Base-by-base conservation (phyloP, 371 early-diverging fungal genomes). In the Umbelopsis sp. region DNA sequence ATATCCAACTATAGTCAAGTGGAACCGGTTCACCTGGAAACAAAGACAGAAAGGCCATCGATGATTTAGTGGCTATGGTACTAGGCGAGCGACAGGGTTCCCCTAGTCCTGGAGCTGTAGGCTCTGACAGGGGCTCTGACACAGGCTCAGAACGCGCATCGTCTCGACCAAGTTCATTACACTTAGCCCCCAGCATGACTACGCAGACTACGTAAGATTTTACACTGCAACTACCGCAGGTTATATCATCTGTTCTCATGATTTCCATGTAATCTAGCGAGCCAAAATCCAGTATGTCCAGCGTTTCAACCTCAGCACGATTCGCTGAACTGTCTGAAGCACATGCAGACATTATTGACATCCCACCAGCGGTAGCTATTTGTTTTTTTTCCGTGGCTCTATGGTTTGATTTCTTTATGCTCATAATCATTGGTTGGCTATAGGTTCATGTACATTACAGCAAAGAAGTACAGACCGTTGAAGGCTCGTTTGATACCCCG, bases 401-500 rank as follows among this genome's bases (percentile, higher is more conserved):
- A 44, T 14, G 20, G 35, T n/a, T 57, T 29, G 3, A 11, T 18
- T 38, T 20, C 20, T 29, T 63, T 16, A 12, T 45, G 32, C 29
- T 32, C 48, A 41, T 48, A 14, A 24, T 51, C 37, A 35, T 35
- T 25, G 41, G 38, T 25, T 41, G 41, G 41, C 12, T 41, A 16
- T 69, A 93, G 92, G 96, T 95, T 81, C 84, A 84, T 62, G 93
- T 96, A n/a, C 87, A 88, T 22, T 97, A 97, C 80, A 92, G 87
- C 77, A 96, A 96, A 77, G 96, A 94, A 70, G 89, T 91, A 18
- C 98, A 97, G 72, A 96, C 96, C 4, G 80, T 86, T 1, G 92
- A 88, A 52, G 83, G 80, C 45, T 81, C 82, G 8, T 82, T 81
- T 70, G 91, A 89, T 68, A 83, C 80, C 63, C 89, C 88, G 1